Evolutionary conservation across 345 rosid genomes (phyloP).

Genomic region (Gossypioides kirkii): DNA sequence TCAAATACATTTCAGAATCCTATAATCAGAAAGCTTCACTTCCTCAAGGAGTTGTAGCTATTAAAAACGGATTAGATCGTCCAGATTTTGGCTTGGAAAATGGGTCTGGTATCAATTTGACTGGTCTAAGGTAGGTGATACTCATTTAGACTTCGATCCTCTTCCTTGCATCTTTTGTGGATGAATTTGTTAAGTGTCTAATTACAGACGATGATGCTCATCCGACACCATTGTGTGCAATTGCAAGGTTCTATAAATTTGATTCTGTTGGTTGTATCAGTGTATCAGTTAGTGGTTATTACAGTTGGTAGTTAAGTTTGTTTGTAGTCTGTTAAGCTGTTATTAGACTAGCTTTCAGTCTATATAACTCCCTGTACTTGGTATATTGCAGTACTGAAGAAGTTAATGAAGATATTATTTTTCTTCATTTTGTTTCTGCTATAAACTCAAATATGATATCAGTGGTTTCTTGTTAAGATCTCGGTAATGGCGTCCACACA

Average conservation of each 20-base stretch:
- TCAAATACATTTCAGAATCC: conserved; percentile 39
- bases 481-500: too few relatives aligned
- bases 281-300: too few relatives aligned
- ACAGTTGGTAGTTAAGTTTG: too few relatives aligned
- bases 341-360: too few relatives aligned
- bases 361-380: too few relatives aligned
- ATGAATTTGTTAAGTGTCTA: not conserved
- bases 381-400: too few relatives aligned
- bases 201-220: not conserved
- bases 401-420: too few relatives aligned
- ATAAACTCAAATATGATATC: too few relatives aligned
- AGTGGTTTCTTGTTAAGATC: too few relatives aligned
- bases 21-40: conserved; percentile 40
- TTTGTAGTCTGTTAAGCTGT: too few relatives aligned
- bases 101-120: conserved; percentile 88
- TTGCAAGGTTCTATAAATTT: not conserved
- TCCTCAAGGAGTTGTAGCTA: conserved; percentile 41
- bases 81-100: conserved; percentile 56
- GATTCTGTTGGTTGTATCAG: not conserved
- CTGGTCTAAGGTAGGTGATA: conserved; percentile 86
- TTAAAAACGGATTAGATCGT: conserved; percentile 26
- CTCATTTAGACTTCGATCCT: not conserved
- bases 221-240: not conserved
- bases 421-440: too few relatives aligned
- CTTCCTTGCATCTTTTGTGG: not conserved